These are phyloP conservation scores for Chenopodium berlandieri DNA, from an alignment of 148 eudicot species.

Conservation along the genomic window DNA sequence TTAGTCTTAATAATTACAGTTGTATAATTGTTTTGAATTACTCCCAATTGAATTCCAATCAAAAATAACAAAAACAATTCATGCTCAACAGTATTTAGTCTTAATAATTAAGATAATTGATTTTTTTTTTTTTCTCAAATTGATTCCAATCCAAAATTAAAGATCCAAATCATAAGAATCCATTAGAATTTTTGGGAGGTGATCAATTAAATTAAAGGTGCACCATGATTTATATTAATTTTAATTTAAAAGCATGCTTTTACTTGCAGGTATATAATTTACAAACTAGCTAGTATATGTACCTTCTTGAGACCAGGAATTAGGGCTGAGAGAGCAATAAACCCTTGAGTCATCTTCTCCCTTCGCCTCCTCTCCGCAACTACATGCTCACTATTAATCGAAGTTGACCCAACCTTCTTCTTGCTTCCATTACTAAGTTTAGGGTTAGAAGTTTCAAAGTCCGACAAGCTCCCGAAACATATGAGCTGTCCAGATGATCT, in stretches of 20 bases:
- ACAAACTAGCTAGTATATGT: neutral
- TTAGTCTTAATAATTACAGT: no score
- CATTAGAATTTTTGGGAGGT: no score
- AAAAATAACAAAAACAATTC: no score
- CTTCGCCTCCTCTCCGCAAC: constrained; percentile 62
- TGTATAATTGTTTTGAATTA: no score
- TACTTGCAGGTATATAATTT: neutral
- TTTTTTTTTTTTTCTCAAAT: no score
- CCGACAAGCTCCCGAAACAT: constrained; percentile 23
- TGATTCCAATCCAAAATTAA: no score
- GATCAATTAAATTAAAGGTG: no score
- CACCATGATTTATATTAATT: neutral
- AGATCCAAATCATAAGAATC: no score
- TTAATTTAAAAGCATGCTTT: no score
- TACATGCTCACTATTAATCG: constrained; percentile 33
- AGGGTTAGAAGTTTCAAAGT: neutral
- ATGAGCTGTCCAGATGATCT: constrained; percentile 15
- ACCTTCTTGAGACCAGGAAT: constrained; percentile 51
- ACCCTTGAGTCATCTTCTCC: constrained; percentile 48
- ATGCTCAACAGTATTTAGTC: no score
- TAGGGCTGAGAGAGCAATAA: constrained; percentile 49
- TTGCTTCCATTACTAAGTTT: neutral
- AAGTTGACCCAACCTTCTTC: constrained; percentile 7
- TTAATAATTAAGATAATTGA: no score
- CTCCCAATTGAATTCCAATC: no score